These are phyloP conservation scores for Pterocarpus santalinus DNA, from an alignment of 306 rosid genomes.

Conservation along the genomic window DNA sequence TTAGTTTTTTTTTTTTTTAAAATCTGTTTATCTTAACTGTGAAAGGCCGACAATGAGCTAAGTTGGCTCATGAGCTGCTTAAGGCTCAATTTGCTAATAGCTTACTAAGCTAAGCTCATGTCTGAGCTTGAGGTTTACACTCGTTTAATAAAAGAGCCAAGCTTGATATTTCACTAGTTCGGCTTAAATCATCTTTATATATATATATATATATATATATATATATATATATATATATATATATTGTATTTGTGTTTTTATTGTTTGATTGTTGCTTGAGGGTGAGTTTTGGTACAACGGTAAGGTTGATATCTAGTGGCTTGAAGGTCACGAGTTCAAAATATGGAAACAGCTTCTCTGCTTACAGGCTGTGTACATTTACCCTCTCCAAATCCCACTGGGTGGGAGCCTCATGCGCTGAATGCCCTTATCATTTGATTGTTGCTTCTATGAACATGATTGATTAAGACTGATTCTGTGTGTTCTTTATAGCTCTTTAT, in stretches of 20 bases:
- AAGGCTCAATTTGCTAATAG: background rate
- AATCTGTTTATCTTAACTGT: conserved; percentile 28
- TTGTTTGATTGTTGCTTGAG: background rate
- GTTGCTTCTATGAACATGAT: background rate
- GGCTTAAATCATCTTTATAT: background rate
- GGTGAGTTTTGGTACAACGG: too few species aligned
- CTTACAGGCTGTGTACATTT: too few species aligned
- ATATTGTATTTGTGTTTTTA: background rate
- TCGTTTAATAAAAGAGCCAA: background rate
- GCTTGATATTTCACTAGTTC: background rate
- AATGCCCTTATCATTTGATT: background rate
- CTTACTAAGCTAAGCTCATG: background rate
- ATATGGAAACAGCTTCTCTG: too few species aligned
- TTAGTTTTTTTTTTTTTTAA: conserved; percentile 6
- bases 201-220: too few species aligned
- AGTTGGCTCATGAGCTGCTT: background rate
- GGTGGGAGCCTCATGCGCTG: too few species aligned
- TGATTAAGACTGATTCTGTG: background rate
- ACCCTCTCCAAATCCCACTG: too few species aligned
- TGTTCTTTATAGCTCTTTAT: too few species aligned
- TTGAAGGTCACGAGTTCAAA: too few species aligned
- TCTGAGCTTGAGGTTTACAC: background rate
- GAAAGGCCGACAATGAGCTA: background rate
- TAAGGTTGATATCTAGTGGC: too few species aligned
- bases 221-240: too few species aligned